These are phyloP conservation scores for Aureobasidium uvarum DNA, from an alignment of 2,329 filamentous ascomycete genomes.

Conservation along the genomic window DNA sequence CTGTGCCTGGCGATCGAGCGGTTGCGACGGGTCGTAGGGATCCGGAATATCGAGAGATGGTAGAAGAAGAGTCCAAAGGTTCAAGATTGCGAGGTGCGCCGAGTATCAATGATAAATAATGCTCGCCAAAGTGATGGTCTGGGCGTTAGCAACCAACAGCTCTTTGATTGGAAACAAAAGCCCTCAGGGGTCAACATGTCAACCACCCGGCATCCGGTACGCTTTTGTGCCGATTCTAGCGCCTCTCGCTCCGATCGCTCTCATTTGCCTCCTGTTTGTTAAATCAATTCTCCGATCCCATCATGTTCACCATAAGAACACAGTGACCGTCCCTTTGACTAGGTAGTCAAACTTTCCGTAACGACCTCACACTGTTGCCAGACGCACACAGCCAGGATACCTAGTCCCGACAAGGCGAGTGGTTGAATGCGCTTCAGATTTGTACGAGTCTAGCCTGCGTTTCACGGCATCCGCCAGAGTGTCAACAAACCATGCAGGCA, in stretches of 20 bases:
- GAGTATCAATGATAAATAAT: conserved; percentile 22
- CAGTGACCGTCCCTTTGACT: neutral
- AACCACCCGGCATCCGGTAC: conserved; percentile 8
- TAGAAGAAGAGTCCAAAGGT: neutral
- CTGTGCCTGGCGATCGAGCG: conserved; percentile 9
- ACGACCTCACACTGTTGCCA: neutral
- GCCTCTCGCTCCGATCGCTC: conserved; percentile 12
- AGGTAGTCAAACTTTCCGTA: neutral
- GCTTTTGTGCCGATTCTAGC: conserved; percentile 16
- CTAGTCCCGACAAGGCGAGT: neutral
- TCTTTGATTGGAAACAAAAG: conserved; percentile 18
- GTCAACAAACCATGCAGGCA: conserved; percentile 20
- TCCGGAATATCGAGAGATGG: neutral
- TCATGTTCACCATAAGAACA: neutral
- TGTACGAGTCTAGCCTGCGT: conserved; percentile 21
- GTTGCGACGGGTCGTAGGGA: neutral
- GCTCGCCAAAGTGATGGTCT: conserved; percentile 19
- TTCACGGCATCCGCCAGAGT: conserved; percentile 17
- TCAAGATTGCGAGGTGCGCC: conserved; percentile 16
- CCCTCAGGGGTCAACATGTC: conserved; percentile 22
- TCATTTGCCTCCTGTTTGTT: conserved; percentile 9
- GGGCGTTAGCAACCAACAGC: conserved; percentile 20
- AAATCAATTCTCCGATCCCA: neutral
- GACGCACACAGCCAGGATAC: neutral
- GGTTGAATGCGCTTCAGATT: conserved; percentile 22